A percentile compares a stretch with the other conserved stretches of the same genome.
Conservation (phyloP, 225 moss, liverwort and hornwort genomes). For the Climacium dendroides region DNA sequence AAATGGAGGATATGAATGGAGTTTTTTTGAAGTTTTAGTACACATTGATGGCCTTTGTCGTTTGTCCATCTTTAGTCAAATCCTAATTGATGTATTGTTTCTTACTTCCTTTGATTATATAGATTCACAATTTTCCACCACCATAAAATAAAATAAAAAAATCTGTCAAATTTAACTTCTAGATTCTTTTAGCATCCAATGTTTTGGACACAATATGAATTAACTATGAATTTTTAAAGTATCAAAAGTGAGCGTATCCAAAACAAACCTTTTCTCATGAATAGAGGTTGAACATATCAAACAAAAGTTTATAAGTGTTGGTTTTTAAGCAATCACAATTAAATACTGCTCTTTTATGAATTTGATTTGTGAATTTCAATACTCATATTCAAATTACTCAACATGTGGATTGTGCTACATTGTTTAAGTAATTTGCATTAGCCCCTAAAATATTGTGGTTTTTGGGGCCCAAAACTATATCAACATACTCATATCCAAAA, state of each 20-base stretch:
- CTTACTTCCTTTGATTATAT: background rate
- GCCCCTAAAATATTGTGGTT: background rate
- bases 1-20: background rate
- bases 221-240: background rate
- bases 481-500: too few relatives aligned
- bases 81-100: background rate
- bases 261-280: background rate
- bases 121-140: rapidly evolving
- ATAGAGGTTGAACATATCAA: background rate
- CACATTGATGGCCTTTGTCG: background rate
- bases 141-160: background rate
- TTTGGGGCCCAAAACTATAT: background rate
- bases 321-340: too few relatives aligned
- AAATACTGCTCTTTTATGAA: background rate
- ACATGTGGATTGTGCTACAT: background rate
- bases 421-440: background rate
- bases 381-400: background rate
- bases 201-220: background rate
- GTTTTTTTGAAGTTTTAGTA: background rate
- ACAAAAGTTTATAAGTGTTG: background rate
- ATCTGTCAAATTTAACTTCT: rapidly evolving
- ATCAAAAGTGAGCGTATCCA: background rate
- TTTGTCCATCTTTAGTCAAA: background rate
- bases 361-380: background rate
- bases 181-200: background rate